phyloP scores from a whole-genome alignment of 176 grass and related monocot species.

The Ensete glaucum region DNA sequence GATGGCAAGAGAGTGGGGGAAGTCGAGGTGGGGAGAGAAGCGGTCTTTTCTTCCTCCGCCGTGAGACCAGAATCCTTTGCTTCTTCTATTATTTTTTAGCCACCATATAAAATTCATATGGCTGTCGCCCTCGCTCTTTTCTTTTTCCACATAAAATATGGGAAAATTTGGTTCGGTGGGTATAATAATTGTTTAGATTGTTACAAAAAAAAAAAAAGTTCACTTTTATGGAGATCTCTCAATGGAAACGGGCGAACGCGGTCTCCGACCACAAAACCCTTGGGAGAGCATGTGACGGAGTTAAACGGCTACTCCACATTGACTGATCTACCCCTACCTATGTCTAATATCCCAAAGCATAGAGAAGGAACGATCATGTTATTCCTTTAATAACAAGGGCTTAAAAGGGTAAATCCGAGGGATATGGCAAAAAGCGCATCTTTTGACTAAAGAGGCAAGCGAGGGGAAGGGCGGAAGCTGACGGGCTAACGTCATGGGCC shows the following conservation, averaged over 20 bases:
- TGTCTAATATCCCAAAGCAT: neutral
- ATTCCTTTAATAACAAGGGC: neutral
- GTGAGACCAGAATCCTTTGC: neutral
- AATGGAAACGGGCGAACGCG: neutral
- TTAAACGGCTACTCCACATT: neutral
- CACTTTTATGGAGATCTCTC: neutral
- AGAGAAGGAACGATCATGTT: neutral
- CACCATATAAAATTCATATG: slow-evolving; percentile 15
- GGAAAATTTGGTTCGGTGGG: slow-evolving; percentile 7
- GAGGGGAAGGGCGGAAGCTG: neutral
- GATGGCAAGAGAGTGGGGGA: neutral
- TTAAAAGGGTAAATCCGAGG: too few relatives aligned
- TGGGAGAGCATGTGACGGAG: neutral
- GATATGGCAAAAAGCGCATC: slow-evolving; percentile 8
- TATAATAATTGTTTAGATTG: slow-evolving; percentile 8
- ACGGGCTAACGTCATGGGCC: slow-evolving; percentile 2
- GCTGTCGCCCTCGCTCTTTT: neutral
- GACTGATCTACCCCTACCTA: neutral
- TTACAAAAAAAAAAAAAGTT: neutral
- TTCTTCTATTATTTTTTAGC: slow-evolving; percentile 1
- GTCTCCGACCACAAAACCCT: neutral
- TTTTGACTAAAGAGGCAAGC: neutral
- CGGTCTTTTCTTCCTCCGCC: neutral
- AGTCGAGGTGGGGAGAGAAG: neutral
- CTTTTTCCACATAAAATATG: neutral